Evolutionary conservation across 2,329 filamentous ascomycete species (phyloP).

Genomic region (Penicillium thymicola): DNA sequence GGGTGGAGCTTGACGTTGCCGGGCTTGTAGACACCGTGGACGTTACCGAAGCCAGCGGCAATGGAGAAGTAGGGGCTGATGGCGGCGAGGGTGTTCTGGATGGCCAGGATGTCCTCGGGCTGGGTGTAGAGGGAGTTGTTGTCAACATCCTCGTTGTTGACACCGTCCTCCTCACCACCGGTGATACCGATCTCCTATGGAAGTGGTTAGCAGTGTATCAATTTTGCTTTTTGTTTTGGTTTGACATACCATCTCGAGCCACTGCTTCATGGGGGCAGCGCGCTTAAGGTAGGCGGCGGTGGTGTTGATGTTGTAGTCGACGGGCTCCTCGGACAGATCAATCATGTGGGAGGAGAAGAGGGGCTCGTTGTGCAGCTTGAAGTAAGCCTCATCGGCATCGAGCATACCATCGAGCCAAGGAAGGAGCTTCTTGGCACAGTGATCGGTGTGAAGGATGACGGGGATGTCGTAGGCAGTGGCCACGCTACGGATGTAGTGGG

Average conservation of each 20-base stretch:
- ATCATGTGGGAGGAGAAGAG: slow-evolving; percentile 99
- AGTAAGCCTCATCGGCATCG: slow-evolving; percentile 89
- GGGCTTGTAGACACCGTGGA: slow-evolving; percentile 98
- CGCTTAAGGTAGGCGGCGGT: slow-evolving; percentile 93
- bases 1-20: slow-evolving; percentile 97
- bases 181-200: slow-evolving; percentile 80
- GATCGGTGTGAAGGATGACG: slow-evolving; percentile 93
- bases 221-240: no score
- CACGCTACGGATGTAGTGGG: slow-evolving; percentile 87
- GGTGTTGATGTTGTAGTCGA: slow-evolving; percentile 87
- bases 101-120: slow-evolving; percentile 90
- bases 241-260: slow-evolving; percentile 84
- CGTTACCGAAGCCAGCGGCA: slow-evolving; percentile 96
- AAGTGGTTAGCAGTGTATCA: slow-evolving; percentile 4
- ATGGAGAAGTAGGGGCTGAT: slow-evolving; percentile 98
- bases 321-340: slow-evolving; percentile 87
- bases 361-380: slow-evolving; percentile 88
- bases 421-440: slow-evolving; percentile 99
- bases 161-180: slow-evolving; percentile 94
- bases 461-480: slow-evolving; percentile 85
- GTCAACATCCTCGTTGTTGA: slow-evolving; percentile 97
- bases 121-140: slow-evolving; percentile 98
- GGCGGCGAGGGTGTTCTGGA: slow-evolving; percentile 78
- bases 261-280: slow-evolving; percentile 94
- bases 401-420: slow-evolving; percentile 97